phyloP scores from a whole-genome alignment of 2,329 filamentous ascomycete genomes.

The Lasiodiplodia citricola region DNA sequence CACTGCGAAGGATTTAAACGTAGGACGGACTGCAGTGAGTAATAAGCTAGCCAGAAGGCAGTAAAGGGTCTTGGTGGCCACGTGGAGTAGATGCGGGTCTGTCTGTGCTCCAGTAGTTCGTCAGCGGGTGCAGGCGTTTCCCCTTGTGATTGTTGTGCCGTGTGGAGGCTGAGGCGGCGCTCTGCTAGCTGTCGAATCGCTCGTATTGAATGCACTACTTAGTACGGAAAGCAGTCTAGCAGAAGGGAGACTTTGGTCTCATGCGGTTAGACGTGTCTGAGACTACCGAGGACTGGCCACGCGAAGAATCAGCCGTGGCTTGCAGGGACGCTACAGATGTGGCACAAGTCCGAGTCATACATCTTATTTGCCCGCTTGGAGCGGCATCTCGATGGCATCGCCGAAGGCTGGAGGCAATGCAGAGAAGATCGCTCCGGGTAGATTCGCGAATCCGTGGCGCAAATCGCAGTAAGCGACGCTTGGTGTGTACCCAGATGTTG shows the following conservation, averaged over 20 bases:
- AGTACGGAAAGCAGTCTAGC: slow-evolving; percentile 1
- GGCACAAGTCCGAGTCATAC: slow-evolving; percentile 3
- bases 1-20: slow-evolving; percentile 6
- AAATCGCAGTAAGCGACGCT: not conserved
- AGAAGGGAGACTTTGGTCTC: not conserved
- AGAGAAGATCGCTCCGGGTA: not conserved
- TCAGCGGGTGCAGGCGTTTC: not conserved
- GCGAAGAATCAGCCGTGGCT: slow-evolving; percentile 8
- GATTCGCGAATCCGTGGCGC: slow-evolving; percentile 1
- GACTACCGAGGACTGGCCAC: not conserved
- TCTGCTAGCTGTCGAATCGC: not conserved
- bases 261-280: not conserved
- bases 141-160: slow-evolving; percentile 8
- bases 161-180: slow-evolving; percentile 1
- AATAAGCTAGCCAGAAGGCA: slow-evolving; percentile 1
- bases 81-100: slow-evolving; percentile 12
- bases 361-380: not conserved
- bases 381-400: not conserved
- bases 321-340: slow-evolving; percentile 1
- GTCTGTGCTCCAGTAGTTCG: slow-evolving; percentile 10
- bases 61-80: slow-evolving; percentile 16
- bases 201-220: not conserved
- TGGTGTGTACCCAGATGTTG: not conserved
- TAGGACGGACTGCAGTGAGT: not conserved
- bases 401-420: not conserved